Conservation (phyloP, 2,329 filamentous ascomycete species). For the Exophiala mesophila region DNA sequence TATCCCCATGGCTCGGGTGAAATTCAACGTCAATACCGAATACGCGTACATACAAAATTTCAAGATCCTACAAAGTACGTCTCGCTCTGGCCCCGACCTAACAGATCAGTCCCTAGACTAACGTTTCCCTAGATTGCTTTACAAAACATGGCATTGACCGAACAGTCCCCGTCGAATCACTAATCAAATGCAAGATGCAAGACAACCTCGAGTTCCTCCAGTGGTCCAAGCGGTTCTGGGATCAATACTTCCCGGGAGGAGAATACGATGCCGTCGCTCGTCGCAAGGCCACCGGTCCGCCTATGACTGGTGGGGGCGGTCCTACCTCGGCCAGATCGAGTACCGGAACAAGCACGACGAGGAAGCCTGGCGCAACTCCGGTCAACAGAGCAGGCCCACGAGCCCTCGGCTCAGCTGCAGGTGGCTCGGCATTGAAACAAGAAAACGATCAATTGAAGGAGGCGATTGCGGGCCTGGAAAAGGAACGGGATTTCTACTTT, state of each 20-base stretch:
- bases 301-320: constrained; percentile 45
- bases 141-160: constrained; percentile 83
- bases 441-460: constrained; percentile 91
- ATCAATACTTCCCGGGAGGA: constrained; percentile 93
- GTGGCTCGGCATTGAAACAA: constrained; percentile 56
- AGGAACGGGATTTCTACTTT: constrained; percentile 98
- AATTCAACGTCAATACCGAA: constrained; percentile 96
- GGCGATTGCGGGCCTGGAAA: constrained; percentile 88
- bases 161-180: constrained; percentile 77
- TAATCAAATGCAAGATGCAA: constrained; percentile 99
- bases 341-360: constrained; percentile 43
- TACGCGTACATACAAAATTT: constrained; percentile 98
- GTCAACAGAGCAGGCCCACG: constrained; percentile 33
- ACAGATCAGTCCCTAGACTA: not conserved
- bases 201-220: constrained; percentile 99
- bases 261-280: constrained; percentile 89
- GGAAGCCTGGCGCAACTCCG: constrained; percentile 57
- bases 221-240: constrained; percentile 96
- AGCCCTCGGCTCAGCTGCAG: constrained; percentile 36
- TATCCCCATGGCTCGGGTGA: constrained; percentile 90
- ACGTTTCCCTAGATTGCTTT: constrained; percentile 59
- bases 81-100: not conserved
- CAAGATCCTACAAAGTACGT: constrained; percentile 90
- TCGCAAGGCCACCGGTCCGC: constrained; percentile 69
- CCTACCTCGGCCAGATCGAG: constrained; percentile 45